These are phyloP conservation scores for Aaosphaeria arxii DNA, from an alignment of 2,329 filamentous ascomycete genomes.

Conservation along the genomic window DNA sequence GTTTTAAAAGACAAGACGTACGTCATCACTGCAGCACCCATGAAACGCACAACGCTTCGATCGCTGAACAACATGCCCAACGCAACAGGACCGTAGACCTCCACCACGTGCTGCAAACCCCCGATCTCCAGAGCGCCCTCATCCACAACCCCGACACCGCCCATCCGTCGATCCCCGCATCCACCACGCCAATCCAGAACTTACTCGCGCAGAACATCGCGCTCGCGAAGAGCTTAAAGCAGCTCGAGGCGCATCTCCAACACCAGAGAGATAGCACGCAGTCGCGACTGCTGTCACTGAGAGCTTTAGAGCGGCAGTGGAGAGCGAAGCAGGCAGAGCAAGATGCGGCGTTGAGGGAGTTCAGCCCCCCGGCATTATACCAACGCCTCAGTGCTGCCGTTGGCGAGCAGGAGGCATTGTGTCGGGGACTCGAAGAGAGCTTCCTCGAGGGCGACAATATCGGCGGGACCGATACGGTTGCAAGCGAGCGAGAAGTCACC, in stretches of 20 bases:
- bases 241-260: constrained; percentile 57
- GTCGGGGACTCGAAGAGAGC: constrained; percentile 84
- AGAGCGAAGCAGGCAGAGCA: constrained; percentile 83
- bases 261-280: constrained; percentile 70
- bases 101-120: constrained; percentile 62
- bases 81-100: constrained; percentile 71
- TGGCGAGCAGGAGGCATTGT: constrained; percentile 78
- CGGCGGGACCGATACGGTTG: constrained; percentile 45
- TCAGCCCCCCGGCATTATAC: constrained; percentile 83
- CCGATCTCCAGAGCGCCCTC: constrained; percentile 69
- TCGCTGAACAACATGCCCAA: constrained; percentile 12
- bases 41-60: not conserved
- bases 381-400: constrained; percentile 73
- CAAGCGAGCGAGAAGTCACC: constrained; percentile 74
- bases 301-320: constrained; percentile 91
- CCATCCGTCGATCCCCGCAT: constrained; percentile 69
- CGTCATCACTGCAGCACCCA: constrained; percentile 29
- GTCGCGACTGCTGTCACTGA: constrained; percentile 76
- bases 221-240: constrained; percentile 61
- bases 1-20: constrained; percentile 80
- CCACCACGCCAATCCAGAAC: constrained; percentile 61
- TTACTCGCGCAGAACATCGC: constrained; percentile 69
- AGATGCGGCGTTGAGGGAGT: constrained; percentile 78
- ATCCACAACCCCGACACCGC: constrained; percentile 63
- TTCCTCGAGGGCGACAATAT: constrained; percentile 66